These are phyloP conservation scores for Lentinula edodes DNA, from an alignment of 768 basidiomycete species.

Conservation along the genomic window DNA sequence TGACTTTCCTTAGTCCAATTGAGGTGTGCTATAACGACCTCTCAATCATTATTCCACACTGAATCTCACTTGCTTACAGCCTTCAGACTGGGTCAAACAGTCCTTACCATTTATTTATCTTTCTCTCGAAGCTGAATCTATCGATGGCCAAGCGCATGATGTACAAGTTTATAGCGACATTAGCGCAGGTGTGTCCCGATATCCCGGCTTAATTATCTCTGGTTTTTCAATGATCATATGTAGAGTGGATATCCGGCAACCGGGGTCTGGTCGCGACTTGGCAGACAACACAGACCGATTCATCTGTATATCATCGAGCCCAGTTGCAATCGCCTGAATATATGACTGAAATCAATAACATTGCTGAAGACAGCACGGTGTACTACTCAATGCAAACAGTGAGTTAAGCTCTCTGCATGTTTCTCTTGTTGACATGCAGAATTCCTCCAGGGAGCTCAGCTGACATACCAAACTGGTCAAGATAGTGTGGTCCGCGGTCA, in stretches of 20 bases:
- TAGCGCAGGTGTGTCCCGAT: constrained; percentile 16
- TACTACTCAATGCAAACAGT: constrained; percentile 4
- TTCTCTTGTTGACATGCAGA: background rate
- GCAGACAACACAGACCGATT: constrained; percentile 7
- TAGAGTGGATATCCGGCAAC: constrained; percentile 10
- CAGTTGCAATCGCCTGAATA: constrained; percentile 2
- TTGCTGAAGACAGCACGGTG: constrained; percentile 11
- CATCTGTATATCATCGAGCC: constrained; percentile 7
- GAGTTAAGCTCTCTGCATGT: background rate
- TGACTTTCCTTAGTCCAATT: constrained; percentile 41
- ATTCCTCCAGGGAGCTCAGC: constrained; percentile 8
- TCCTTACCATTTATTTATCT: constrained; percentile 28
- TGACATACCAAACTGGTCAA: constrained; percentile 35
- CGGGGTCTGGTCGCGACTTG: background rate
- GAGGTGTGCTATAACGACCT: constrained; percentile 8
- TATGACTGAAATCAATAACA: constrained; percentile 8
- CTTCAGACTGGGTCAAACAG: constrained; percentile 16
- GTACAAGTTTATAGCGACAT: constrained; percentile 25
- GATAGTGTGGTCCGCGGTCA: constrained; percentile 33
- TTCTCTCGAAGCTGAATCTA: constrained; percentile 14
- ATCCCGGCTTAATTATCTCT: background rate
- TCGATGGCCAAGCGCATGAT: constrained; percentile 18
- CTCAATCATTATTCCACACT: background rate
- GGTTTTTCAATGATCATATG: background rate
- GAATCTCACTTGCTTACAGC: background rate